Conservation (phyloP, 305 asterid species). For the Fraxinus sp. region DNA sequence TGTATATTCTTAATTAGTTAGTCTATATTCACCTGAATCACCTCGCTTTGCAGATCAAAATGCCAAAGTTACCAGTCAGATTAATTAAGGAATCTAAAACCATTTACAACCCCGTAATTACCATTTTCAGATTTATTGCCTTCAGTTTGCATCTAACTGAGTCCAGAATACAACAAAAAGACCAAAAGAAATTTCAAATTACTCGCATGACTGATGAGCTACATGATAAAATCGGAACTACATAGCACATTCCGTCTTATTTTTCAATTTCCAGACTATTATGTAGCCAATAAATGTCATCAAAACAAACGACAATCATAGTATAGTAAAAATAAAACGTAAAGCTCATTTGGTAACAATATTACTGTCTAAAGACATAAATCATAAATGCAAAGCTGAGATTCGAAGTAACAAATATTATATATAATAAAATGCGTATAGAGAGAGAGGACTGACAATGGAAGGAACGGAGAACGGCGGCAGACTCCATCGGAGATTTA, state of each 20-base stretch:
- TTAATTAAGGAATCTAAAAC: background rate
- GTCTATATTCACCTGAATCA: background rate
- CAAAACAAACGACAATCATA: background rate
- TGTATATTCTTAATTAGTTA: background rate
- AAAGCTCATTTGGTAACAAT: background rate
- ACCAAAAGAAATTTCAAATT: background rate
- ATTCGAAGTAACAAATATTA: conserved; percentile 4
- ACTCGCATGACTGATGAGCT: background rate
- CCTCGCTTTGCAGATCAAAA: background rate
- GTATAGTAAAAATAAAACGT: background rate
- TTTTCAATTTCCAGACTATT: background rate
- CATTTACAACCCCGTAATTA: background rate
- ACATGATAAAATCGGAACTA: background rate
- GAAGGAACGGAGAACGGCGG: conserved; percentile 64
- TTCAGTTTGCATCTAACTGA: conserved; percentile 12
- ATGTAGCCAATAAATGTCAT: background rate
- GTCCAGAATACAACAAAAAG: conserved; percentile 13
- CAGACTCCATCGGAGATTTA: conserved; percentile 57
- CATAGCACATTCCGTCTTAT: background rate
- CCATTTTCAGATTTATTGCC: conserved; percentile 5
- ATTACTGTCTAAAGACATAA: conserved; percentile 4
- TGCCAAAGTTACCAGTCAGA: background rate
- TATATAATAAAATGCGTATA: background rate
- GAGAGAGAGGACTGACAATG: conserved; percentile 38
- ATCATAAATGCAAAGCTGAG: conserved; percentile 26